Evolutionary conservation across 2,329 filamentous ascomycete species (phyloP).

Genomic region (Arthrobotrys musiformis): DNA sequence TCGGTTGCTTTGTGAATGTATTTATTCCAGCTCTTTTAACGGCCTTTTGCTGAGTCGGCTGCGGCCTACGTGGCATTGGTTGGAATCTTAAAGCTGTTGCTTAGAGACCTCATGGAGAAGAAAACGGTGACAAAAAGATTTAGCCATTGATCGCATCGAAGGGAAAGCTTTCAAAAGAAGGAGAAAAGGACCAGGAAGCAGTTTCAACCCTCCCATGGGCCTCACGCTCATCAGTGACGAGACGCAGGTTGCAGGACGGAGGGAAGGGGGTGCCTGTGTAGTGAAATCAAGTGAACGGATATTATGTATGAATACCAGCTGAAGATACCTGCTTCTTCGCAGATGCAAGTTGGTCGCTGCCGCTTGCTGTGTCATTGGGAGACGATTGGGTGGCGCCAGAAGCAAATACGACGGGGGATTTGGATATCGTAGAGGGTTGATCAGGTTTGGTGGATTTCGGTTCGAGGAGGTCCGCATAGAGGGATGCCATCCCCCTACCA

Average conservation of each 20-base stretch:
- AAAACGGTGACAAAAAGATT: slow-evolving; percentile 23
- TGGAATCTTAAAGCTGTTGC: slow-evolving; percentile 54
- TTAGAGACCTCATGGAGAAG: slow-evolving; percentile 23
- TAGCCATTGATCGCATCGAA: slow-evolving; percentile 44
- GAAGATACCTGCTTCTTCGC: slow-evolving; percentile 55
- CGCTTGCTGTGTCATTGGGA: slow-evolving; percentile 14
- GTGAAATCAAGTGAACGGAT: slow-evolving; percentile 39
- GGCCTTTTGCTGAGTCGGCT: slow-evolving; percentile 34
- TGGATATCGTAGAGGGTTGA: slow-evolving; percentile 32
- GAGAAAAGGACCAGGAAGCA: slow-evolving; percentile 25
- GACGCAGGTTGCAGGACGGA: not conserved
- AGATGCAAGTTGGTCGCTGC: slow-evolving; percentile 44
- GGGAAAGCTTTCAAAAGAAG: not conserved
- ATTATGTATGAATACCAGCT: slow-evolving; percentile 54
- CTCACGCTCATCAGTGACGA: not conserved
- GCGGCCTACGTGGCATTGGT: slow-evolving; percentile 46
- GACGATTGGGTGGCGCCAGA: slow-evolving; percentile 8
- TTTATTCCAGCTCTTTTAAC: slow-evolving; percentile 37
- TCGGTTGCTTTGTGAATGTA: slow-evolving; percentile 29
- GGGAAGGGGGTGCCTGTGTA: slow-evolving; percentile 12
- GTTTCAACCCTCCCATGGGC: slow-evolving; percentile 2
- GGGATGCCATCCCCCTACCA: slow-evolving; percentile 45
- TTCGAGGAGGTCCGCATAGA: slow-evolving; percentile 53
- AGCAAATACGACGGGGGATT: slow-evolving; percentile 36
- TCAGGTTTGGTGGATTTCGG: slow-evolving; percentile 4